phyloP scores from a whole-genome alignment of 1,284 basidiomycete genomes.

The Entoloma clypeatum region DNA sequence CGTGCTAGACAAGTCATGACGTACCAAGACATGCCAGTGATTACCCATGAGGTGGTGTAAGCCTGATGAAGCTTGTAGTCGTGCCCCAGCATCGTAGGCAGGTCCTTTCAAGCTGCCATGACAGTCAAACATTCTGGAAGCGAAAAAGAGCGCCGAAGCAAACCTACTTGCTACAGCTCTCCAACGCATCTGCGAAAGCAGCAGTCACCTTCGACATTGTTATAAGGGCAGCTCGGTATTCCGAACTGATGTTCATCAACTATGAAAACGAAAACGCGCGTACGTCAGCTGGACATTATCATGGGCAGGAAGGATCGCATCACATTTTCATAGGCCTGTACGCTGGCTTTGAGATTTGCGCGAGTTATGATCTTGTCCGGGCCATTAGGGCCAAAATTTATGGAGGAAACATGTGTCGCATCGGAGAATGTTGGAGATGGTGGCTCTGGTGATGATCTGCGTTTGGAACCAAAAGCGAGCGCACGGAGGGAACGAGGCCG shows the following conservation, averaged over 20 bases:
- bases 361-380: conserved; percentile 81
- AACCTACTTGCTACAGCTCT: conserved; percentile 74
- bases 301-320: conserved; percentile 45
- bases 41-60: conserved; percentile 91
- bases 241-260: conserved; percentile 77
- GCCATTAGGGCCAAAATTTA: conserved; percentile 68
- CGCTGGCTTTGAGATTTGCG: conserved; percentile 70
- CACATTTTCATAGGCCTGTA: conserved; percentile 80
- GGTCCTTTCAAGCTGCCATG: conserved; percentile 68
- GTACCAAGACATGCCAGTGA: conserved; percentile 86
- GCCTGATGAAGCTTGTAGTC: conserved; percentile 82
- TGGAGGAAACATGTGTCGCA: conserved; percentile 68
- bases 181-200: conserved; percentile 83
- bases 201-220: conserved; percentile 85
- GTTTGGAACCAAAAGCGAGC: conserved; percentile 47
- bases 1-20: conserved; percentile 22
- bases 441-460: conserved; percentile 51
- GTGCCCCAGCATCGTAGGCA: conserved; percentile 71
- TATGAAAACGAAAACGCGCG: conserved; percentile 29
- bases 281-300: conserved; percentile 2
- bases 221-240: conserved; percentile 81
- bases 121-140: not conserved
- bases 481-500: conserved; percentile 58
- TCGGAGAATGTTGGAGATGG: conserved; percentile 84
- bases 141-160: not conserved